These are phyloP conservation scores for Aureobasidium sp. DNA, from an alignment of 2,329 filamentous ascomycete genomes.

Conservation along the genomic window DNA sequence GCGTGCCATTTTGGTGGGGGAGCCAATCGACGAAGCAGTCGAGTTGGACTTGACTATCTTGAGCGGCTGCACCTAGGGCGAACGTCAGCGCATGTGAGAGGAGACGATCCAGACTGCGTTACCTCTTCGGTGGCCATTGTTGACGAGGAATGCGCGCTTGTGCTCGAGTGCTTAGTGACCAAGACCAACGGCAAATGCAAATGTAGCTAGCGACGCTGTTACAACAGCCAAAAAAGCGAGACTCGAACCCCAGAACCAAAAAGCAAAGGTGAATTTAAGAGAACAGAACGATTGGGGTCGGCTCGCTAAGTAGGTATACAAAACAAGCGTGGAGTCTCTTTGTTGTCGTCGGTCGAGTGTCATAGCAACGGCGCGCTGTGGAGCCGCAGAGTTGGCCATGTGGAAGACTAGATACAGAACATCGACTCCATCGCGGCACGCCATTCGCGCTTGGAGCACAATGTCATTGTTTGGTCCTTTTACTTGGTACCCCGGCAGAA, in stretches of 20 bases:
- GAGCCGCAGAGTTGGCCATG: background rate
- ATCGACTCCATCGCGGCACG: background rate
- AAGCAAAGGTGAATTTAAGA: background rate
- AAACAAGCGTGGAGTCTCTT: background rate
- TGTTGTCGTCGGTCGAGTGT: background rate
- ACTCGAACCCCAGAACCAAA: background rate
- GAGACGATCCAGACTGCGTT: conserved; percentile 9
- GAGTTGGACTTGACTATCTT: conserved; percentile 58
- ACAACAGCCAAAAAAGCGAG: background rate
- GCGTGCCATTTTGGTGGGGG: conserved; percentile 60
- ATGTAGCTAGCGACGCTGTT: background rate
- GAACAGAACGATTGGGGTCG: background rate
- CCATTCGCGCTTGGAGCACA: background rate
- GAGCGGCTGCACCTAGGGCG: conserved; percentile 61
- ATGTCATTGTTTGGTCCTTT: background rate
- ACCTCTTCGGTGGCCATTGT: conserved; percentile 35
- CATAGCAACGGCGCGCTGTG: background rate
- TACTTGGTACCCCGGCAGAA: no score
- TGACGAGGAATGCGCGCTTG: conserved; percentile 25
- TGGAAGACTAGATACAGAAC: background rate
- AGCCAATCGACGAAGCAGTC: conserved; percentile 28
- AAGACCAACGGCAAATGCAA: background rate
- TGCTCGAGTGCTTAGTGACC: background rate
- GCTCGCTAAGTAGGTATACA: background rate
- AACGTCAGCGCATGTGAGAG: conserved; percentile 11